These are phyloP conservation scores for Tuber indicum DNA, from an alignment of 495 filamentous ascomycete genomes.

Conservation along the genomic window DNA sequence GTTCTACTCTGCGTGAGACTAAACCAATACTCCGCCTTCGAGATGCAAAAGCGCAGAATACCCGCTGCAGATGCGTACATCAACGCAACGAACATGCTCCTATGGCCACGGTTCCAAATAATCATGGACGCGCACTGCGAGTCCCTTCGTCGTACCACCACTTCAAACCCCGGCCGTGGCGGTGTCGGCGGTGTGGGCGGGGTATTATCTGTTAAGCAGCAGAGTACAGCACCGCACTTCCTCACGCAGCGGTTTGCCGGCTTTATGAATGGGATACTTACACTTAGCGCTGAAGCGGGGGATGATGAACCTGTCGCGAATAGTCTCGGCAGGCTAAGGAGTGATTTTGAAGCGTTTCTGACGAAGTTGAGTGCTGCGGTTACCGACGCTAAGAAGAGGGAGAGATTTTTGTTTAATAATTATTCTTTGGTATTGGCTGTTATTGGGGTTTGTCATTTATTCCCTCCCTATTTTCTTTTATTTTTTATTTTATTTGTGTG, in stretches of 20 bases:
- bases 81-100: constrained; percentile 87
- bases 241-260: constrained; percentile 90
- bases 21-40: constrained; percentile 87
- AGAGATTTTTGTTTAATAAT: constrained; percentile 88
- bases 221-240: constrained; percentile 81
- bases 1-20: constrained; percentile 83
- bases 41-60: constrained; percentile 82
- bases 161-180: constrained; percentile 51
- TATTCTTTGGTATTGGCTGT: constrained; percentile 88
- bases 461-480: background rate
- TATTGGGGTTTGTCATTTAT: constrained; percentile 54
- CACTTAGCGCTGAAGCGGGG: constrained; percentile 74
- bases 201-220: constrained; percentile 50
- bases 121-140: constrained; percentile 91
- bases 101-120: constrained; percentile 92
- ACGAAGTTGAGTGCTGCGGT: constrained; percentile 49
- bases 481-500: too few species aligned
- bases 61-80: constrained; percentile 85
- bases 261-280: constrained; percentile 74
- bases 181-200: constrained; percentile 52
- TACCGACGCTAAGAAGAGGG: constrained; percentile 65
- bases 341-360: constrained; percentile 72
- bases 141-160: constrained; percentile 59
- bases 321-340: constrained; percentile 65
- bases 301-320: constrained; percentile 87